Percentiles rank a stretch among this genome's conserved stretches.
Evolutionary conservation across 768 basidiomycete genomes (phyloP).

Genomic region (Imleria badia): DNA sequence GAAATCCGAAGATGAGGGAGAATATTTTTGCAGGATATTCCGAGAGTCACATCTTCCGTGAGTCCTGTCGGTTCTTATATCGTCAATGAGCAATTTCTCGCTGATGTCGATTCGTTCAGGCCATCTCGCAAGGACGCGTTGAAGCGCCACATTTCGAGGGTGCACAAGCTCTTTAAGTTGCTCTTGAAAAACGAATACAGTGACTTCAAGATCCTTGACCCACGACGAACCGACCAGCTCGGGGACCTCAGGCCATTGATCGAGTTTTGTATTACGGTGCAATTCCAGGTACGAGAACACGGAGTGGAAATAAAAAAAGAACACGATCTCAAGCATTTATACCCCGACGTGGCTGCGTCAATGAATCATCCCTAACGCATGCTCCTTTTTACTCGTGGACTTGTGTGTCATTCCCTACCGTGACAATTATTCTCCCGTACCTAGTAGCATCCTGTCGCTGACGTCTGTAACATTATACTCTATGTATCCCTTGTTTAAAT

Average conservation of each 20-base stretch:
- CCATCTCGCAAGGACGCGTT: slow-evolving; percentile 5
- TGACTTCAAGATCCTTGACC: neutral
- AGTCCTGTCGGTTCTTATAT: neutral
- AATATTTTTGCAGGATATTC: neutral
- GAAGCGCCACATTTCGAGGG: neutral
- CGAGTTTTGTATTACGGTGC: neutral
- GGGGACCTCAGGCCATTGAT: neutral
- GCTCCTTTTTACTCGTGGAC: too few species aligned
- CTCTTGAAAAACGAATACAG: neutral
- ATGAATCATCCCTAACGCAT: neutral
- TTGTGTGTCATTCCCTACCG: too few species aligned
- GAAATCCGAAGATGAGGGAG: too few species aligned
- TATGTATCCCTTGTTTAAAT: too few species aligned
- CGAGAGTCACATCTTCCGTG: neutral
- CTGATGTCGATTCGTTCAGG: neutral
- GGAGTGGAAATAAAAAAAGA: neutral
- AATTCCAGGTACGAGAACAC: neutral
- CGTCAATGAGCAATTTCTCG: neutral
- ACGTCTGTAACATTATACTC: too few species aligned
- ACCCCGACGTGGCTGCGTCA: neutral
- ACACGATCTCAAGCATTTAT: neutral
- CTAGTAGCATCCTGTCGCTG: too few species aligned
- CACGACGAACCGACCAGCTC: neutral
- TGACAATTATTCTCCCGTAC: neutral
- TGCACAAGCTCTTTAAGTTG: neutral